phyloP scores from a whole-genome alignment of 305 asterid genomes.

The Fraxinus ornus region DNA sequence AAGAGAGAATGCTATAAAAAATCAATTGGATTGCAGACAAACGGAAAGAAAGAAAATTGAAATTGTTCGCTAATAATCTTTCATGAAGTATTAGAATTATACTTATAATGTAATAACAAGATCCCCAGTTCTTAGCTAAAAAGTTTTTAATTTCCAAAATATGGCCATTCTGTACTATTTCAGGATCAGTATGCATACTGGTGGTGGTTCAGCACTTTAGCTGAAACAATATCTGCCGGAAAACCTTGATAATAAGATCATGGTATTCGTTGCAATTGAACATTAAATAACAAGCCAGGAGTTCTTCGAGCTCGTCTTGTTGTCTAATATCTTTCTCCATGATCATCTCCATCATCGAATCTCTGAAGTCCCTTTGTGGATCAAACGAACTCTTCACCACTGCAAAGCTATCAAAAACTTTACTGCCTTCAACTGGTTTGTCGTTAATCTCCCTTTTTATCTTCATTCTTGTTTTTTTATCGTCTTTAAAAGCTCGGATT shows the following conservation, averaged over 20 bases:
- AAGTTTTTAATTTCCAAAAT: slow-evolving; percentile 14
- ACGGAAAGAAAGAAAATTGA: neutral
- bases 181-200: slow-evolving; percentile 22
- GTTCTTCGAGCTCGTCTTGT: slow-evolving; percentile 73
- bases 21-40: neutral
- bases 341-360: slow-evolving; percentile 91
- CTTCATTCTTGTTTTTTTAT: slow-evolving; percentile 35
- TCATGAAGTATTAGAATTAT: neutral
- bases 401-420: slow-evolving; percentile 66
- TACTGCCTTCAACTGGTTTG: slow-evolving; percentile 21
- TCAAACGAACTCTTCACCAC: slow-evolving; percentile 64
- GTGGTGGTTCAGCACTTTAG: slow-evolving; percentile 27
- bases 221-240: slow-evolving; percentile 76
- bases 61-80: neutral
- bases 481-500: slow-evolving; percentile 35
- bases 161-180: slow-evolving; percentile 17
- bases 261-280: slow-evolving; percentile 66
- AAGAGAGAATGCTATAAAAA: neutral
- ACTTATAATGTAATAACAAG: neutral
- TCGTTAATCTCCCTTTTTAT: slow-evolving; percentile 30
- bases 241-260: slow-evolving; percentile 73
- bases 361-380: slow-evolving; percentile 70
- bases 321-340: slow-evolving; percentile 44
- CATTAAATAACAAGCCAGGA: slow-evolving; percentile 80
- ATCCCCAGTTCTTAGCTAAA: neutral